These are phyloP conservation scores for Apiospora hydei DNA, from an alignment of 2,329 filamentous ascomycete genomes.

Conservation along the genomic window DNA sequence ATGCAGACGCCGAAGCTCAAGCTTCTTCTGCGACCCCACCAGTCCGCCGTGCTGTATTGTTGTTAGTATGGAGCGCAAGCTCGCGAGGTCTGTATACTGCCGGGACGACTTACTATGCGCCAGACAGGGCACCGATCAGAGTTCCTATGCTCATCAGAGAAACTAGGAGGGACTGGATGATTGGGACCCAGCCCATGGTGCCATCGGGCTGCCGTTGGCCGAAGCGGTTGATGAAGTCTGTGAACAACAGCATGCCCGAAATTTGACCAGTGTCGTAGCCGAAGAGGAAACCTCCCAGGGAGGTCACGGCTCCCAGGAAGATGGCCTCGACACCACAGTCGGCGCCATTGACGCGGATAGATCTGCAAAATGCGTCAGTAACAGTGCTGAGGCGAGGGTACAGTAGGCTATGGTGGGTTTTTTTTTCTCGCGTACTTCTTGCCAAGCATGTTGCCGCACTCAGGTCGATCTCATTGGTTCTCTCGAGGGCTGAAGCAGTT, in stretches of 20 bases:
- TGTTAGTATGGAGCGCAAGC: conserved; percentile 1
- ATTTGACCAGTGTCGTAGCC: conserved; percentile 71
- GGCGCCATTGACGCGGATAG: conserved; percentile 51
- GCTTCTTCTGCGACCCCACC: conserved; percentile 63
- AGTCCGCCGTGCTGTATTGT: conserved; percentile 54
- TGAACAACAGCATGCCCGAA: conserved; percentile 56
- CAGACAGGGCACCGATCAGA: conserved; percentile 59
- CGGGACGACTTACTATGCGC: conserved; percentile 47
- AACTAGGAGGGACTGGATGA: conserved; percentile 59
- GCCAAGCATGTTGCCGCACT: conserved; percentile 23
- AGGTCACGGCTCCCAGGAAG: conserved; percentile 58
- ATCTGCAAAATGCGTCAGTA: conserved; percentile 37
- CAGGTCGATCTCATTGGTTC: conserved; percentile 18
- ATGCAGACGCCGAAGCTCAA: conserved; percentile 61
- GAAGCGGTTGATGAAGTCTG: conserved; percentile 64
- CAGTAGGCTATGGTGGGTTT: neutral
- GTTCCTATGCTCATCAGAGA: conserved; percentile 64
- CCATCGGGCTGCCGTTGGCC: conserved; percentile 52
- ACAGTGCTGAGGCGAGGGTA: neutral
- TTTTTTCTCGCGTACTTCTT: conserved; percentile 16
- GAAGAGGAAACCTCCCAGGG: conserved; percentile 68
- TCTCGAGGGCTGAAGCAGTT: neutral
- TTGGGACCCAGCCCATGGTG: conserved; percentile 47
- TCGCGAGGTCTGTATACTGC: neutral
- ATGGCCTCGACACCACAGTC: conserved; percentile 50